phyloP scores from a whole-genome alignment of 306 rosid species.

The Vigna radiata region DNA sequence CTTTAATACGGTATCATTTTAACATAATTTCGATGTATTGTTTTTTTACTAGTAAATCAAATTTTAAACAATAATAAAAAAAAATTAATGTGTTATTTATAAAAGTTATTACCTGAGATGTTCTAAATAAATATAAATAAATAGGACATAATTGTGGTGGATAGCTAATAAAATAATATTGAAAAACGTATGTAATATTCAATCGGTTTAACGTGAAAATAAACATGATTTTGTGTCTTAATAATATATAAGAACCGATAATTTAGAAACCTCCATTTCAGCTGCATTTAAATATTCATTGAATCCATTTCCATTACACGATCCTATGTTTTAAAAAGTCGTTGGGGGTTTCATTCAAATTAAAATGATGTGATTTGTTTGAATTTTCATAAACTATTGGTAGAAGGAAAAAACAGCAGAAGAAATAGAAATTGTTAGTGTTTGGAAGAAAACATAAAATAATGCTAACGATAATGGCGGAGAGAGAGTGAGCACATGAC shows the following conservation, averaged over 20 bases:
- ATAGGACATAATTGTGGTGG: background rate
- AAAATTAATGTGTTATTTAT: too few relatives aligned
- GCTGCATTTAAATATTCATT: conserved; percentile 4
- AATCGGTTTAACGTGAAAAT: background rate
- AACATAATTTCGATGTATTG: too few relatives aligned
- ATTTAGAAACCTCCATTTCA: conserved; percentile 30
- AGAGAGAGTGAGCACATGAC: conserved; percentile 22
- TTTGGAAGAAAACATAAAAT: conserved; percentile 1
- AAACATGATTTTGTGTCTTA: background rate
- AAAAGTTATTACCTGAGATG: too few relatives aligned
- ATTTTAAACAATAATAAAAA: too few relatives aligned
- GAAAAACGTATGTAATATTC: background rate
- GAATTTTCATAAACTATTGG: background rate
- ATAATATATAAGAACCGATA: conserved; percentile 1
- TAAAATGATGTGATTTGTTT: background rate
- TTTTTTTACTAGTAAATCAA: too few relatives aligned
- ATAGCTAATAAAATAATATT: background rate
- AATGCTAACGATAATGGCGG: background rate
- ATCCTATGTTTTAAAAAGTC: background rate
- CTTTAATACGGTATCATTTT: too few relatives aligned
- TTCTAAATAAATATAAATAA: background rate
- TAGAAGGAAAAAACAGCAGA: conserved; percentile 7
- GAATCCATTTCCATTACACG: background rate
- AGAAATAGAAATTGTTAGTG: background rate
- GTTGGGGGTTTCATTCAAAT: background rate